Evolutionary conservation across 176 grass and related monocot species (phyloP), one percentile per base, ranked within the genome.

Genomic region (Carex pumila): DNA sequence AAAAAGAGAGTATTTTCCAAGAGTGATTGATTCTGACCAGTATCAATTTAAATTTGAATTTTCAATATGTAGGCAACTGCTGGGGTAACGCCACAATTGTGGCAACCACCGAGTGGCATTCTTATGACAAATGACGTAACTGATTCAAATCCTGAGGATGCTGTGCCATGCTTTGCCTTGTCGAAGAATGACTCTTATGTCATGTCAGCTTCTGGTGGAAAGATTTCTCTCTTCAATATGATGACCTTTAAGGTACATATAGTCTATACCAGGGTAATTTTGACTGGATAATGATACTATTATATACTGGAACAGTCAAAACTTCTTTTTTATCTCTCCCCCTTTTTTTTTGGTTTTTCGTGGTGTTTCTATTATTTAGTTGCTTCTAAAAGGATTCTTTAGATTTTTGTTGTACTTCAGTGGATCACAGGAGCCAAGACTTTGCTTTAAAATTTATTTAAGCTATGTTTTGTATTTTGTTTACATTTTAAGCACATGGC

Each of bases 161-260:
- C 93, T 32, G 93, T 94, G 81, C 93, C 92, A 43, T 98, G 92
- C 82, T 95, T 98, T 95, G 96, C 96, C 65, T 84, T 98, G 86
- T 98, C 96, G n/a, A 98, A 98, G 85, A 98, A 98, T 7, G 96
- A 98, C 90, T 98, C 96, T 36, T 98, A 98, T 92, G 96, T 98
- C 77, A 98, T 98, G 96, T 98, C 96, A 65, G 96, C 96, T 89
- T 98, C 96, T 50, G 96, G 95, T 75, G 95, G 95, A 60, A 98
- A 98, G 83, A 94, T 98, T 49, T 98, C 95, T 37, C 75, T 98
- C 12, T 98, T 98, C 88, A 98, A 98, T 88, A 98, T 95, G 95
- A 98, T 98, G 95, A 98, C 95, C 59, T 98, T 98, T 85, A 98
- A 95, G 95, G 95, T 97, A 84, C 15, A 68, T 85, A 79, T 61